Evolutionary conservation across 331 rosid genomes (phyloP).

Genomic region (Acacia pycnantha): DNA sequence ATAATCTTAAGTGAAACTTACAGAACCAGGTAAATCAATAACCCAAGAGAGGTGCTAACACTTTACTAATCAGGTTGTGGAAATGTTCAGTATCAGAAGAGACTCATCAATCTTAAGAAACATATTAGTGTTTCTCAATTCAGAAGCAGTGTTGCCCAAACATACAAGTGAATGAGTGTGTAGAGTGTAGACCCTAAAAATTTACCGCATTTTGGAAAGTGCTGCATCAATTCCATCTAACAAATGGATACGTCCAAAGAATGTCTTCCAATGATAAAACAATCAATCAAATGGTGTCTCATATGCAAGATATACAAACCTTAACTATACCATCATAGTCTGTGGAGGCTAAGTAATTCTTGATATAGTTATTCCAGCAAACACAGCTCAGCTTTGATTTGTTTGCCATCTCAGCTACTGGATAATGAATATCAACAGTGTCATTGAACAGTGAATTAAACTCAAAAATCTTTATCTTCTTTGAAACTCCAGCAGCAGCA

Average conservation of each 20-base stretch:
- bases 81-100: conserved; percentile 18
- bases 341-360: conserved; percentile 79
- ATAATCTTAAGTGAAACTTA: background rate
- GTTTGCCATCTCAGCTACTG: conserved; percentile 72
- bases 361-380: conserved; percentile 82
- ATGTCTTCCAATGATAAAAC: conserved; percentile 16
- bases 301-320: conserved; percentile 46
- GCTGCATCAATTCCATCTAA: background rate
- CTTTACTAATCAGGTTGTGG: conserved; percentile 3
- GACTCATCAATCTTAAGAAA: conserved; percentile 20
- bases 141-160: background rate
- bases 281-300: conserved; percentile 14
- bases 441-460: conserved; percentile 56
- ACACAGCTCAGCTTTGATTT: conserved; percentile 73
- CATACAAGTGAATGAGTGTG: conserved; percentile 2
- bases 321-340: conserved; percentile 80
- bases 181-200: background rate
- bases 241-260: conserved; percentile 21
- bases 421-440: conserved; percentile 72
- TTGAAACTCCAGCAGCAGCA: conserved; percentile 85
- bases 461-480: conserved; percentile 73
- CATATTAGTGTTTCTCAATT: background rate
- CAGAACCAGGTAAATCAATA: conserved; percentile 16
- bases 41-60: background rate
- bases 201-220: conserved; percentile 11